Evolutionary conservation across 1,284 basidiomycete genomes (phyloP), one percentile per base, ranked within the genome.

Genomic region (Tylopilus sp.): DNA sequence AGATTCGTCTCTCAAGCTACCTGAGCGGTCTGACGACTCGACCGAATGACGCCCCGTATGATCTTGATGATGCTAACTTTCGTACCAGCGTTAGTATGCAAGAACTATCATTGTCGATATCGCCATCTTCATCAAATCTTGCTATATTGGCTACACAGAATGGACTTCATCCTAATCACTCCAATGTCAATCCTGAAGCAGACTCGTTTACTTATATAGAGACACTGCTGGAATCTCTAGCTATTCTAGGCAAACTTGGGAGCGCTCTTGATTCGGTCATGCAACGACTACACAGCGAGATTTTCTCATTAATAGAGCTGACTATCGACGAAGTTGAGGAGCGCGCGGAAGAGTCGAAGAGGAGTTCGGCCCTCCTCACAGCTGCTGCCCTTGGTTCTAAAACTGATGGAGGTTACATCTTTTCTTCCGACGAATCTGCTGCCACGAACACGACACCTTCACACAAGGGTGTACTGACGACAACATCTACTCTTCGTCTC

Each of bases 191-290:
- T 74, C 95, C 96, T 1, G 98, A 99, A 80, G 85, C 90, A 24
- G 95, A 99, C 78, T 96, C 95, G 1, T 99, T 98, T 80, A 81
- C 90, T 7, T 99, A 99, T 78, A 92, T 99, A 70, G 98, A 99
- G 81, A 95, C 91, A 24, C 84, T 99, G 4, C 84, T 99, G 26
- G 98, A 99, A 79, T 94, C 96, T 15, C 85, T 99, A 15, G 93
- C 96, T 15, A 91, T 95, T 5, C 84, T 99, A 12, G 97, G 97
- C 19, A 95, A 95, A 77, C 86, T 99, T 1, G 95, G 95, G 4
- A 88, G 85, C 58, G 95, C 91, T 8, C 83, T 99, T 36, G 98
- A 99, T 74, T 87, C 88, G 52, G 84, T 99, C 41, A 85, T 90
- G 2, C 97, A 99, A 79, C 88, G 97, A 49, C 83, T 98, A 9